Base-by-base conservation (phyloP, 2,329 filamentous ascomycete genomes). In the Stachybotrys chartarum region DNA sequence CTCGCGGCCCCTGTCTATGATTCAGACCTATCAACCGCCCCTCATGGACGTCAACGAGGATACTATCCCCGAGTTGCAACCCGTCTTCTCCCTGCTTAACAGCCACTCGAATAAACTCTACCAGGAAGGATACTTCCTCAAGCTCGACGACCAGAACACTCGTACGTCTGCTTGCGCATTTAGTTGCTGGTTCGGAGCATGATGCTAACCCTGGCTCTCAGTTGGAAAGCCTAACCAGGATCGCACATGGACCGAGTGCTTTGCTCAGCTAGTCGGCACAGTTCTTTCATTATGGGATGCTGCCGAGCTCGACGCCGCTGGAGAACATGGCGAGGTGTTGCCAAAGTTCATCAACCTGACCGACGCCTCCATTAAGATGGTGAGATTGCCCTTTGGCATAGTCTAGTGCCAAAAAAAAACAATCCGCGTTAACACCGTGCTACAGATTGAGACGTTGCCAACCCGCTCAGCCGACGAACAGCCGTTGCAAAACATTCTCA, bases 341-440 rank as follows among this genome's bases (percentile, higher is more conserved):
- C 91, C 91, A 35, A 94, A 90, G 52, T 99, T 97, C 69, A 92
- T 99, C 70, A 99, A 99, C 67, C 75, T 99, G 57, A 96, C 94
- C 7, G 94, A 99, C 79, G 94, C 94, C 18, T 96, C 94, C 0
- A 91, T 99, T 64, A 96, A 96, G 72, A 97, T 97, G 91, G 94
- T 97, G 80, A 62, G 72, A 58, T 17, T 31, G 50, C 24, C 56
- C 35, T 10, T 14, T 2, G 14, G 2, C 10, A 42, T 42, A 14
- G 35, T 14, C 10, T 10, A 5, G 35, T 10, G 14, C 50, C 11
- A 46, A 39, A n/a, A 17, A 30, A 49, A 10, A 42, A 42, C 35
- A 24, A 24, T 24, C 24, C 24, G 24, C 24, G 4, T 24, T 14
- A 42, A 42, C 8, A 10, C 35, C 17, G 8, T 42, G 32, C 46